These are phyloP conservation scores for Plasmodium malariae DNA, from an alignment of 169 alveolate genomes.

Conservation along the genomic window DNA sequence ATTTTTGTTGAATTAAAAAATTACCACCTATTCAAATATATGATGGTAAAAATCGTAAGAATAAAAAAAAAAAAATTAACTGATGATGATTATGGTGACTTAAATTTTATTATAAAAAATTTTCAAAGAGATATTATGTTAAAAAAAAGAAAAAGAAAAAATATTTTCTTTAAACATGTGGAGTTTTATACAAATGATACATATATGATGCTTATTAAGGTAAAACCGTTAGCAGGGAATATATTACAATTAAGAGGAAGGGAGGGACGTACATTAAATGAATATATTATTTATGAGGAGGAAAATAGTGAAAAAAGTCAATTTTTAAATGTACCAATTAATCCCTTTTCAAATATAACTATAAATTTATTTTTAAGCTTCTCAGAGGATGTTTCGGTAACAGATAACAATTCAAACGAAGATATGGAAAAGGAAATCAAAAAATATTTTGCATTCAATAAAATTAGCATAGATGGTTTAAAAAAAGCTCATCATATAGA, in stretches of 20 bases:
- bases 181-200: conserved; percentile 12
- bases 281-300: no score
- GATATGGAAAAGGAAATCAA: conserved; percentile 47
- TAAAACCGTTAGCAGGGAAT: neutral
- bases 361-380: conserved; percentile 28
- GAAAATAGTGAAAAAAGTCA: neutral
- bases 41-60: conserved; percentile 43
- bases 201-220: conserved; percentile 24
- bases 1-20: conserved; percentile 59
- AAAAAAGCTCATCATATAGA: neutral
- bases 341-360: conserved; percentile 1
- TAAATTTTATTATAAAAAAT: conserved; percentile 31
- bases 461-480: conserved; percentile 45
- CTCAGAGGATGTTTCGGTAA: conserved; percentile 25
- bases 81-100: neutral
- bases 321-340: neutral
- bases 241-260: neutral
- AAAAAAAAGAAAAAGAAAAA: conserved; percentile 38
- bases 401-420: conserved; percentile 29
- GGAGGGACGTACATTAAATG: neutral
- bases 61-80: conserved; percentile 12
- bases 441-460: conserved; percentile 27
- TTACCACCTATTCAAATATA: conserved; percentile 8
- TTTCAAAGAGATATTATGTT: conserved; percentile 6
- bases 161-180: conserved; percentile 46